Percentiles rank a stretch among this genome's conserved stretches.
phyloP scores from a whole-genome alignment of 352 stramenopile genomes.

The Stramenopiles sp. region DNA sequence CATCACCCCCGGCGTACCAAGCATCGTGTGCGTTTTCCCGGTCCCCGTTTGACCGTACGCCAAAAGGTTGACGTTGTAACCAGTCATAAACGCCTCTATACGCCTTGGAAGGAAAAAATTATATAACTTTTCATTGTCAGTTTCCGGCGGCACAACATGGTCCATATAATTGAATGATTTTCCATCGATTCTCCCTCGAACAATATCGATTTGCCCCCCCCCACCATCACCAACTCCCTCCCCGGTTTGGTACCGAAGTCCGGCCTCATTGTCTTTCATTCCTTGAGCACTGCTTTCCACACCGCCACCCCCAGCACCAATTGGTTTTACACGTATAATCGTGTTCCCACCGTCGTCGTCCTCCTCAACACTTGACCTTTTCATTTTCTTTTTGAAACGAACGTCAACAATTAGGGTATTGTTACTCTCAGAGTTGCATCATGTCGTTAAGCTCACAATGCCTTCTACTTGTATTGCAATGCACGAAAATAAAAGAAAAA shows the following conservation, averaged over 20 bases:
- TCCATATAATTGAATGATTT: conserved; percentile 6
- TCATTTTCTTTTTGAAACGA: too few species aligned
- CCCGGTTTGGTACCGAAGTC: background rate
- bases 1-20: background rate
- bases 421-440: too few species aligned
- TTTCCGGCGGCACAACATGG: background rate
- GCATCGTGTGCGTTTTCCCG: background rate
- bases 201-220: background rate
- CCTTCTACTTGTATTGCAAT: too few species aligned
- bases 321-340: background rate
- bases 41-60: background rate
- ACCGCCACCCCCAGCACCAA: background rate
- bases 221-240: background rate
- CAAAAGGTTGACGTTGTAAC: conserved; percentile 1
- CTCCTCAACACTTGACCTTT: too few species aligned
- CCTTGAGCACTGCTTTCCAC: background rate
- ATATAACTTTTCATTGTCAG: background rate
- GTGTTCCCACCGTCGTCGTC: background rate
- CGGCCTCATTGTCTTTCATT: background rate
- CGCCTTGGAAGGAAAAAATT: background rate
- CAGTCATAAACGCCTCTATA: background rate
- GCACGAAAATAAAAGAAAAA: too few species aligned
- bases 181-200: background rate
- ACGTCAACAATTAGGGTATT: too few species aligned
- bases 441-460: too few species aligned